Evolutionary conservation across 192 early-diverging fungal genomes (phyloP), one percentile per base, ranked within the genome.

Genomic region (Physocladia obscura): DNA sequence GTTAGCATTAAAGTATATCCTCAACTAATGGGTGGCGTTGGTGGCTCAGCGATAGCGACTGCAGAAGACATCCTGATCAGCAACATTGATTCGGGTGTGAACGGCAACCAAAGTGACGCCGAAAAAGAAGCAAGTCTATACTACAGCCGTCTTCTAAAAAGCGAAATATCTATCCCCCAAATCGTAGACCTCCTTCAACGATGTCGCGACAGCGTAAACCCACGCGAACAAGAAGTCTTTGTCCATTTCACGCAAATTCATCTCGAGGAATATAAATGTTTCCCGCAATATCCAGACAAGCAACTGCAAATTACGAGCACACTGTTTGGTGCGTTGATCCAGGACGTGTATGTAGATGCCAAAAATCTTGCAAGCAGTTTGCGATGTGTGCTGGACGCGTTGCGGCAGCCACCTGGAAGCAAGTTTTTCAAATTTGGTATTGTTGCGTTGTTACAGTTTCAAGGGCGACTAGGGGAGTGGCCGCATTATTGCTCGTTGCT

Each of bases 221-320:
- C 80, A 26, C 80, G 87, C 24, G 93, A 93, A 64, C 90, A 90
- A 75, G 90, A 95, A 49, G 87, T 92, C 4, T 98, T 88, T 76
- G 83, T 87, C 6, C 94, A 90, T 71, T 95, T 97, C 86, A 88
- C 95, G 6, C 90, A 93, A 76, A 92, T 92, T 58, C 87, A 96
- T 34, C 91, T 99, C 77, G 97, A 98, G 64, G 97, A 99, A 77
- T 96, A 93, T 77, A 88, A 91, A 60, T 97, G 92, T 71, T 95
- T 99, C 61, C 81, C 90, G 29, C 90, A 93, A 76, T 99, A 98
- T 75, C 96, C 95, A 0, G 94, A 94, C 51, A 92, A 90, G 67
- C 92, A 96, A 77, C 82, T 98, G 15, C 81, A 84, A 1, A 89
- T 98, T 26, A 97, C 96, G 0, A 90, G 91, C 49, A 82, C 90